Evolutionary conservation across 371 early-diverging fungal species (phyloP).

Genomic region (Quaeritorhiza haematococci): DNA sequence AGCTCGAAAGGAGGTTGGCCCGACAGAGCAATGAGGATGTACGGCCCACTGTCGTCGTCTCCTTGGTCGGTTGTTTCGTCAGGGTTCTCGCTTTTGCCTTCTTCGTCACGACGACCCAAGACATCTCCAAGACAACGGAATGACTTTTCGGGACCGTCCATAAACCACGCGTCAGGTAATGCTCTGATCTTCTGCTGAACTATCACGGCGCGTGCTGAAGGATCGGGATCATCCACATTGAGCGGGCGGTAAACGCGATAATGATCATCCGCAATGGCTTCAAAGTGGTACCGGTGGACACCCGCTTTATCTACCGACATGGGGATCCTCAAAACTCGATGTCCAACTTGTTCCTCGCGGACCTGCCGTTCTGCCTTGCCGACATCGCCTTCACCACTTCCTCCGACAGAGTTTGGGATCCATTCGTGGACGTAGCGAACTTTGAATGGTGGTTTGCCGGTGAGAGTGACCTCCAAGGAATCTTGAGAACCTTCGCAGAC

Average conservation of each 20-base stretch:
- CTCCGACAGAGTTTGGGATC: not conserved
- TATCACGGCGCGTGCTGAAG: not conserved
- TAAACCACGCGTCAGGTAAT: constrained; percentile 27
- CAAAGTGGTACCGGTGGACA: constrained; percentile 25
- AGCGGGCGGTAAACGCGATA: constrained; percentile 21
- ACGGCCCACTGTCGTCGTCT: too few relatives aligned
- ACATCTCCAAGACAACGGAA: constrained; percentile 30
- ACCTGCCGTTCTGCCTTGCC: not conserved
- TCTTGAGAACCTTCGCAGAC: constrained; percentile 28
- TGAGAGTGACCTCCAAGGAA: constrained; percentile 21
- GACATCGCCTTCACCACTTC: not conserved
- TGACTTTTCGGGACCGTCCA: constrained; percentile 16
- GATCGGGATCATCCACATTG: too few relatives aligned
- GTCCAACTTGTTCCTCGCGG: constrained; percentile 5
- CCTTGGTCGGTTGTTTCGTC: too few relatives aligned
- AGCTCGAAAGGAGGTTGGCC: constrained; percentile 35
- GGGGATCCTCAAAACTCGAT: constrained; percentile 10
- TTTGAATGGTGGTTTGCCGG: constrained; percentile 34
- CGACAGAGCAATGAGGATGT: constrained; percentile 17
- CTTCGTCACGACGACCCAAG: too few relatives aligned
- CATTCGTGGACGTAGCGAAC: constrained; percentile 19
- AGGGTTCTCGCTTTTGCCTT: too few relatives aligned
- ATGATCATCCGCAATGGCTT: constrained; percentile 29
- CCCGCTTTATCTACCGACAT: constrained; percentile 25
- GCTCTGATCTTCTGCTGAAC: constrained; percentile 22